These are phyloP conservation scores for Phialophora tarda DNA, from an alignment of 2,329 filamentous ascomycete genomes.

Conservation along the genomic window DNA sequence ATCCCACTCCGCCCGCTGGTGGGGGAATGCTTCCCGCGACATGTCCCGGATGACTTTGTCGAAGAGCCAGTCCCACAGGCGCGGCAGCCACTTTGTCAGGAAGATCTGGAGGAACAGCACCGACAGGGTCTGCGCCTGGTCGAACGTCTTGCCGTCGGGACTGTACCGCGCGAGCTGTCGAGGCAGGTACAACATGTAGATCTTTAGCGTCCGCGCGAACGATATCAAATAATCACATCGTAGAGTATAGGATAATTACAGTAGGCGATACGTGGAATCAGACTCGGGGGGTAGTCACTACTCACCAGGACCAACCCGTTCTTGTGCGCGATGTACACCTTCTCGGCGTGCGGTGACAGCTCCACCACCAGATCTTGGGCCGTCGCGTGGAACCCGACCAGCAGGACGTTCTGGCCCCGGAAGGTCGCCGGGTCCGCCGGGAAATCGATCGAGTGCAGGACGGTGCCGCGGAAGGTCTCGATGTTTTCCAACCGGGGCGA, in stretches of 20 bases:
- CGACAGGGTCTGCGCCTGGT: slow-evolving; percentile 17
- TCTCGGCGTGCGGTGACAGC: slow-evolving; percentile 31
- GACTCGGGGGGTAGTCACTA: slow-evolving; percentile 25
- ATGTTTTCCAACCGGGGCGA: slow-evolving; percentile 47
- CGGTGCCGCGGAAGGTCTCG: slow-evolving; percentile 48
- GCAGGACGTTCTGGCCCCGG: slow-evolving; percentile 33
- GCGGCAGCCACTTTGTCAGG: slow-evolving; percentile 17
- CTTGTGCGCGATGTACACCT: slow-evolving; percentile 37
- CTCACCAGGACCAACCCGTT: slow-evolving; percentile 44
- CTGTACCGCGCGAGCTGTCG: slow-evolving; percentile 16
- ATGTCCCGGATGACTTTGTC: slow-evolving; percentile 9
- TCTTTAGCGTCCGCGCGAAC: background rate
- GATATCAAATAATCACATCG: background rate
- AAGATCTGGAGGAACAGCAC: slow-evolving; percentile 26
- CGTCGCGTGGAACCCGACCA: slow-evolving; percentile 40
- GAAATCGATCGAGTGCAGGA: slow-evolving; percentile 50
- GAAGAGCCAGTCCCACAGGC: slow-evolving; percentile 19
- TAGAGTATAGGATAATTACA: background rate
- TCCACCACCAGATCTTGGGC: slow-evolving; percentile 37
- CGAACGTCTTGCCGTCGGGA: slow-evolving; percentile 21
- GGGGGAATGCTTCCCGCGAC: slow-evolving; percentile 15
- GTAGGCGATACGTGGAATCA: background rate
- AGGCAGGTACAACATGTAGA: background rate
- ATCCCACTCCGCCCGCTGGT: slow-evolving; percentile 19
- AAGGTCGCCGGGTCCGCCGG: slow-evolving; percentile 16